A percentile compares a stretch with the other conserved stretches of the same genome.
These are phyloP conservation scores for Angomonas deanei DNA, from an alignment of 208 protist species.

Conservation along the genomic window DNA sequence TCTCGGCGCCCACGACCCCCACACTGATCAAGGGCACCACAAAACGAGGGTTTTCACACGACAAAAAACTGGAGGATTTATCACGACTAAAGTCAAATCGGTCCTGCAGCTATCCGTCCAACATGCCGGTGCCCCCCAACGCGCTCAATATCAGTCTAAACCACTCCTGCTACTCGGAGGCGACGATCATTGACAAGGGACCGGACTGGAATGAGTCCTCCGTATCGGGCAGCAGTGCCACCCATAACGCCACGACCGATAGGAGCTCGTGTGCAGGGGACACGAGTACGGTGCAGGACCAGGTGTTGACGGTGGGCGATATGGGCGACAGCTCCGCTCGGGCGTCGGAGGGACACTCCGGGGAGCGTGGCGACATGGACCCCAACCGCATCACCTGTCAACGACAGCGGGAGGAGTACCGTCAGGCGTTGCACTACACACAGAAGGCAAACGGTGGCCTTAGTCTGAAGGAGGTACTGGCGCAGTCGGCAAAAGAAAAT, in stretches of 20 bases:
- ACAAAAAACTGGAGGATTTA: not conserved
- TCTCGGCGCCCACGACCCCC: not conserved
- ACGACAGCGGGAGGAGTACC: not conserved
- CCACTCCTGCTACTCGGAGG: not conserved
- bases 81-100: not conserved
- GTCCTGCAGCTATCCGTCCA: not conserved
- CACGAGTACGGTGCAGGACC: not conserved
- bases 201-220: not conserved
- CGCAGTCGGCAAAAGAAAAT: not conserved
- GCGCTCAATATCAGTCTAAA: not conserved
- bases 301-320: too few species aligned
- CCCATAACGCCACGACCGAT: too few species aligned
- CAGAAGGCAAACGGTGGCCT: not conserved
- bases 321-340: too few species aligned
- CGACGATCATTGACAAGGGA: conserved; percentile 2
- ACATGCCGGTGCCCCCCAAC: not conserved
- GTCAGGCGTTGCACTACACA: not conserved
- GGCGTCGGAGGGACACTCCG: too few species aligned
- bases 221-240: too few species aligned
- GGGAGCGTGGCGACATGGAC: not conserved
- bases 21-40: too few species aligned
- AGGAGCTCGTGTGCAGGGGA: too few species aligned
- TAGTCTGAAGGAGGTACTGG: not conserved
- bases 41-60: not conserved
- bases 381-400: not conserved